Evolutionary conservation across 208 protist genomes (phyloP).

Genomic region (Lotmaria passim): DNA sequence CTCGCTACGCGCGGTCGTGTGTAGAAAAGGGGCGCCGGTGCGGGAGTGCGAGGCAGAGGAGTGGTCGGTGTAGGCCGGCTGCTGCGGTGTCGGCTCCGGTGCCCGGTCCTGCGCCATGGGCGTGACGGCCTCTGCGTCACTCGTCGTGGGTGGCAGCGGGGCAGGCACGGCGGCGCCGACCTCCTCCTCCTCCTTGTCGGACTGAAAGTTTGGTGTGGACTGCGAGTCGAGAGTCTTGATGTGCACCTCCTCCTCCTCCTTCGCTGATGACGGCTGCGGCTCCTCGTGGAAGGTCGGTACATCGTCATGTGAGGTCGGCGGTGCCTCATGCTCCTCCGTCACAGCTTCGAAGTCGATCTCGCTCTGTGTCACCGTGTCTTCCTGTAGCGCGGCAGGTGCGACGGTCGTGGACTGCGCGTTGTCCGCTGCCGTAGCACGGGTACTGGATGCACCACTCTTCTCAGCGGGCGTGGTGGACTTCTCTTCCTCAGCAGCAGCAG

Average conservation of each 20-base stretch:
- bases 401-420: not conserved
- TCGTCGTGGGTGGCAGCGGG: not conserved
- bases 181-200: slow-evolving; percentile 6
- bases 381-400: not conserved
- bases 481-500: too few species aligned
- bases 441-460: too few species aligned
- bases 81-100: slow-evolving; percentile 17
- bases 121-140: slow-evolving; percentile 1
- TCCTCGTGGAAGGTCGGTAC: slow-evolving; percentile 13
- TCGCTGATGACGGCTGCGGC: not conserved
- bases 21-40: slow-evolving; percentile 1
- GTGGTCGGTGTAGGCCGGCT: not conserved
- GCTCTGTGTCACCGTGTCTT: slow-evolving; percentile 7
- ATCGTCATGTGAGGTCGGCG: slow-evolving; percentile 8
- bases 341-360: slow-evolving; percentile 16
- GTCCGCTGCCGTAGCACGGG: too few species aligned
- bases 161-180: not conserved
- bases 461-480: not conserved
- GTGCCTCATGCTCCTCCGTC: slow-evolving; percentile 14
- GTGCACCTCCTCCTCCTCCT: not conserved
- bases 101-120: slow-evolving; percentile 15
- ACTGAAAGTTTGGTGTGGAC: slow-evolving; percentile 1
- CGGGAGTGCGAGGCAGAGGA: slow-evolving; percentile 1
- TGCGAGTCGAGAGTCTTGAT: not conserved
- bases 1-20: slow-evolving; percentile 6